Evolutionary conservation across 441 rosid species (phyloP).

Genomic region (Populus tomentosa): DNA sequence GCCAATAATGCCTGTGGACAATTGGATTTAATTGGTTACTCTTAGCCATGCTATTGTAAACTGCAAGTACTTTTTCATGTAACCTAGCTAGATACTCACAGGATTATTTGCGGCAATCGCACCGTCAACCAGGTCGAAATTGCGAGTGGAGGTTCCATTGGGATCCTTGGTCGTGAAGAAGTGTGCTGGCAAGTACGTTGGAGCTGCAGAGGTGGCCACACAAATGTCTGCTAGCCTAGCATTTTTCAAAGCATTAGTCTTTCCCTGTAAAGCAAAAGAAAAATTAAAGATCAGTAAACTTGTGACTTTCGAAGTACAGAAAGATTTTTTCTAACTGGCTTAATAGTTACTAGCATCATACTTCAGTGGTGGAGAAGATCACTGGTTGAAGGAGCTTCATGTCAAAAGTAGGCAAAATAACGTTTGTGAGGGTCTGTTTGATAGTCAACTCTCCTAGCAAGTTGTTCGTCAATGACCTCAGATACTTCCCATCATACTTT

Average conservation of each 20-base stretch:
- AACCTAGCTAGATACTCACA: slow-evolving; percentile 5
- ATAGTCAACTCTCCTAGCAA: slow-evolving; percentile 23
- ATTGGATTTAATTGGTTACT: neutral
- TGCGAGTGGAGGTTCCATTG: slow-evolving; percentile 13
- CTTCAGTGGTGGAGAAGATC: slow-evolving; percentile 37
- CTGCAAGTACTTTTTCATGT: neutral
- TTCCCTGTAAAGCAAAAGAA: slow-evolving; percentile 13
- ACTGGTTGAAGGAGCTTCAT: slow-evolving; percentile 38
- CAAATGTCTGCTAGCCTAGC: slow-evolving; percentile 54
- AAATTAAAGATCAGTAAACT: neutral
- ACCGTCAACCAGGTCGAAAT: slow-evolving; percentile 59
- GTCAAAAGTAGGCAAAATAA: slow-evolving; percentile 44
- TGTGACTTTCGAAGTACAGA: neutral
- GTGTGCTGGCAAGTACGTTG: slow-evolving; percentile 64
- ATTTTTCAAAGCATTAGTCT: slow-evolving; percentile 21
- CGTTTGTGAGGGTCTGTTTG: slow-evolving; percentile 28
- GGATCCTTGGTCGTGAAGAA: slow-evolving; percentile 35
- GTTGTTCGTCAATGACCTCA: slow-evolving; percentile 10
- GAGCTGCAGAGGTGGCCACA: slow-evolving; percentile 68
- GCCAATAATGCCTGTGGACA: slow-evolving; percentile 29
- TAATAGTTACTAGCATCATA: neutral
- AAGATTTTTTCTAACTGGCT: neutral
- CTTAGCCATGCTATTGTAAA: neutral
- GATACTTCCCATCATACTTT: slow-evolving; percentile 28
- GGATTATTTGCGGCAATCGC: slow-evolving; percentile 67